Evolutionary conservation across 2,329 filamentous ascomycete genomes (phyloP).

Genomic region (Hypoxylon sp.): DNA sequence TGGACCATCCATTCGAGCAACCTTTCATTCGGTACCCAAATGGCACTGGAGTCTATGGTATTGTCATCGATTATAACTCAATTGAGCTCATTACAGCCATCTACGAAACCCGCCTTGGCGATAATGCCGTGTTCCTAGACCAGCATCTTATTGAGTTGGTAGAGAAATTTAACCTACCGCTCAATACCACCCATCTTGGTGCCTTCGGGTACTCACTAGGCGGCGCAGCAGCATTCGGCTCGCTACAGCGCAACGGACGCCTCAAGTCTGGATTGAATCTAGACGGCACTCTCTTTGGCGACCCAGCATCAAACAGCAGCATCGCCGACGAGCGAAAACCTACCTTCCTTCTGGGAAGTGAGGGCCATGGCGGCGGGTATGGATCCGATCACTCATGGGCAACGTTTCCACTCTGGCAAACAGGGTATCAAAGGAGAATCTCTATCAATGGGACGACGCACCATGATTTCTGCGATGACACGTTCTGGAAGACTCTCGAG

Average conservation of each 20-base stretch:
- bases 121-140: slow-evolving; percentile 43
- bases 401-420: slow-evolving; percentile 43
- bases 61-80: slow-evolving; percentile 28
- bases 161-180: slow-evolving; percentile 26
- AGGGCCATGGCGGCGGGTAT: slow-evolving; percentile 28
- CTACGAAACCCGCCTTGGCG: slow-evolving; percentile 40
- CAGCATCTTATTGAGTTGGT: slow-evolving; percentile 36
- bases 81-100: slow-evolving; percentile 18
- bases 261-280: slow-evolving; percentile 45
- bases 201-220: slow-evolving; percentile 46
- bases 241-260: slow-evolving; percentile 26
- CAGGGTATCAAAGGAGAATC: slow-evolving; percentile 39
- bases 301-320: slow-evolving; percentile 21
- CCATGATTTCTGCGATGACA: slow-evolving; percentile 45
- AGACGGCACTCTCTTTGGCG: slow-evolving; percentile 41
- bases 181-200: slow-evolving; percentile 41
- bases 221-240: slow-evolving; percentile 42
- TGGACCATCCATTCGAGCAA: slow-evolving; percentile 51
- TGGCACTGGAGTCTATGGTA: slow-evolving; percentile 46
- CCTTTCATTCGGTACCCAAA: slow-evolving; percentile 50
- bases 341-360: slow-evolving; percentile 41
- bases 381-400: slow-evolving; percentile 38
- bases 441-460: slow-evolving; percentile 42
- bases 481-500: slow-evolving; percentile 43
- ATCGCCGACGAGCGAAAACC: slow-evolving; percentile 44